Evolutionary conservation across 352 stramenopile species (phyloP), one percentile per base, ranked within the genome.

Genomic region (Globisporangium nagaii): DNA sequence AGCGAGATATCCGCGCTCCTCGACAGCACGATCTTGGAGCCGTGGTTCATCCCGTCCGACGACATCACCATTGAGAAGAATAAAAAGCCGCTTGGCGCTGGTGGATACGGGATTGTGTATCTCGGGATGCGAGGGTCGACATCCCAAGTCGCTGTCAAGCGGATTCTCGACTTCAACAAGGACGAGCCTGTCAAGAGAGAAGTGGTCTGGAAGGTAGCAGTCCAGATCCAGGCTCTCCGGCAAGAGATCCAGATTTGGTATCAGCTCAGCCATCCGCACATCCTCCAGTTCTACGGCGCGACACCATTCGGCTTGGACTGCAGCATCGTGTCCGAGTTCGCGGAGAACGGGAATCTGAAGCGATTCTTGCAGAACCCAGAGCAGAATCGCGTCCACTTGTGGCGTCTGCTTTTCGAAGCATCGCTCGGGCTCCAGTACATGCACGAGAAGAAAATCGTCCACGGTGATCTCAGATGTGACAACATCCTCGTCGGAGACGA

Each of bases 371-470:
- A 56, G 10, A 47, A n/a, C n/a, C n/a, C n/a, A n/a, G n/a, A n/a
- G n/a, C n/a, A 45, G n/a, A 3, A 42, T 9, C 15, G 24, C 3
- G 11, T 0, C 15, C 44, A 51, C 6, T 17, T 73, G 10, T 78
- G 65, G 63, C 48, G 40, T 19, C 48, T 66, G 20, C 49, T 72
- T 17, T 49, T 66, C 2, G 28, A 78, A 27, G 62, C 58, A 11
- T 59, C 65, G 6, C 12, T 61, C 2, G 79, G 67, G 0, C 66
- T 98, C 11, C 75, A 76, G 22, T 97, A 96, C 69, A 43, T 86
- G 9, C 74, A 81, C 27, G 42, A 54, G 4, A 22, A 62, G 8
- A 48, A 55, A 11, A 49, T 85, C 20, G 67, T 86, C 1, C 78
- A 88, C 36, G 53, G 73, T 25, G 79, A 88, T 34, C 28, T 88